Conservation (phyloP, 305 asterid genomes). For the Rubia peregrina region DNA sequence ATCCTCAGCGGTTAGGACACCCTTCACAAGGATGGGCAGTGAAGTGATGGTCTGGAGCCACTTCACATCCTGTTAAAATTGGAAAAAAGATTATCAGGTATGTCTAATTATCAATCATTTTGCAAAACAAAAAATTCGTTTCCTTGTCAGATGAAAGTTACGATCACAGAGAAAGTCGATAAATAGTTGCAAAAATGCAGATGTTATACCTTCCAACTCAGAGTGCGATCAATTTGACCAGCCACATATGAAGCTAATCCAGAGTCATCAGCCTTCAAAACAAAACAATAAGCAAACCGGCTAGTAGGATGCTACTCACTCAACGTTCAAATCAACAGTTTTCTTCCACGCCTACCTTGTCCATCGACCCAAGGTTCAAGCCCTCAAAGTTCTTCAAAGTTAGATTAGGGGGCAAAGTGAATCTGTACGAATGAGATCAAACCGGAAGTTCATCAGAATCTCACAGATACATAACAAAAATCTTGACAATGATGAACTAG, state of each 20-base stretch:
- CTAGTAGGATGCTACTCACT: neutral
- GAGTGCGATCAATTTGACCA: slow-evolving; percentile 84
- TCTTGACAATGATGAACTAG: neutral
- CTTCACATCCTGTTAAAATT: slow-evolving; percentile 63
- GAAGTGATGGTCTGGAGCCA: slow-evolving; percentile 90
- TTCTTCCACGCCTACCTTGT: slow-evolving; percentile 35
- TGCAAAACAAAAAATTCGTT: neutral
- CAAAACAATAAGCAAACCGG: slow-evolving; percentile 14
- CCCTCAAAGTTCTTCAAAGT: slow-evolving; percentile 88
- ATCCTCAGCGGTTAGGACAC: slow-evolving; percentile 89
- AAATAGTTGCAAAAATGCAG: neutral
- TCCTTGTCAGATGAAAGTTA: neutral
- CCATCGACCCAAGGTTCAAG: slow-evolving; percentile 81
- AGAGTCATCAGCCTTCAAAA: slow-evolving; percentile 62
- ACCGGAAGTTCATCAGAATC: slow-evolving; percentile 6
- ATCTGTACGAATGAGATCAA: slow-evolving; percentile 32
- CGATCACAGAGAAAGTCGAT: neutral
- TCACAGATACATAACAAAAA: neutral
- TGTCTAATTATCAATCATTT: neutral
- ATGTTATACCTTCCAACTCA: slow-evolving; percentile 63
- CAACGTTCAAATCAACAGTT: neutral
- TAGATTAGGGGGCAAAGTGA: slow-evolving; percentile 67
- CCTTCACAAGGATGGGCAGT: slow-evolving; percentile 81
- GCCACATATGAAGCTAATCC: slow-evolving; percentile 91
- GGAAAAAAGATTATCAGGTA: slow-evolving; percentile 14